Evolutionary conservation across 306 rosid species (phyloP).

Genomic region (Abrus pulchellus): DNA sequence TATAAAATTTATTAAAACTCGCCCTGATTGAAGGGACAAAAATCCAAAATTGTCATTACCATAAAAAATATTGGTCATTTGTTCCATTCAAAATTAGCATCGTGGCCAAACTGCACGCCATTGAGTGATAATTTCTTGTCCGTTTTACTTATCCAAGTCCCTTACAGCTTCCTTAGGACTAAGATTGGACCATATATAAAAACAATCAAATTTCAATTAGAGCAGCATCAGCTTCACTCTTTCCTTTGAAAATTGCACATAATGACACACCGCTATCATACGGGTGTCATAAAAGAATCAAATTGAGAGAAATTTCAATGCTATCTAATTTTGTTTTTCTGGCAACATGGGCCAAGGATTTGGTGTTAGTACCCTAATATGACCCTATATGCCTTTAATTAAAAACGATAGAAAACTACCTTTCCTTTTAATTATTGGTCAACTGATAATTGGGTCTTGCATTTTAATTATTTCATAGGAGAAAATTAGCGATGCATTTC

Average conservation of each 20-base stretch:
- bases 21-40: not conserved
- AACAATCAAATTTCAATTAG: slow-evolving; percentile 37
- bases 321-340: not conserved
- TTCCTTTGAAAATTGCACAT: slow-evolving; percentile 46
- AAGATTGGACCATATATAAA: slow-evolving; percentile 50
- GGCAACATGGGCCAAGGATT: slow-evolving; percentile 40
- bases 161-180: slow-evolving; percentile 17
- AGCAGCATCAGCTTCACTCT: not conserved
- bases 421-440: slow-evolving; percentile 1
- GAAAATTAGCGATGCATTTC: not conserved
- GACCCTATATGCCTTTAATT: slow-evolving; percentile 17
- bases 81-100: slow-evolving; percentile 9
- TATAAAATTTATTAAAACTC: not conserved
- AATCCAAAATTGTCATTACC: not conserved
- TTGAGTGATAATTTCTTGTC: slow-evolving; percentile 29
- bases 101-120: not conserved
- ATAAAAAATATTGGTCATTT: not conserved
- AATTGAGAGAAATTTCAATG: slow-evolving; percentile 16
- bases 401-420: not conserved
- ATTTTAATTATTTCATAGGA: not conserved
- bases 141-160: not conserved
- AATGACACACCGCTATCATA: slow-evolving; percentile 43
- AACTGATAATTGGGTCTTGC: not conserved
- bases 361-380: slow-evolving; percentile 19
- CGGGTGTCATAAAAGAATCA: slow-evolving; percentile 22